Evolutionary conservation across 2,329 filamentous ascomycete species (phyloP).

Genomic region (Neophaeococcomyces mojaviensis): DNA sequence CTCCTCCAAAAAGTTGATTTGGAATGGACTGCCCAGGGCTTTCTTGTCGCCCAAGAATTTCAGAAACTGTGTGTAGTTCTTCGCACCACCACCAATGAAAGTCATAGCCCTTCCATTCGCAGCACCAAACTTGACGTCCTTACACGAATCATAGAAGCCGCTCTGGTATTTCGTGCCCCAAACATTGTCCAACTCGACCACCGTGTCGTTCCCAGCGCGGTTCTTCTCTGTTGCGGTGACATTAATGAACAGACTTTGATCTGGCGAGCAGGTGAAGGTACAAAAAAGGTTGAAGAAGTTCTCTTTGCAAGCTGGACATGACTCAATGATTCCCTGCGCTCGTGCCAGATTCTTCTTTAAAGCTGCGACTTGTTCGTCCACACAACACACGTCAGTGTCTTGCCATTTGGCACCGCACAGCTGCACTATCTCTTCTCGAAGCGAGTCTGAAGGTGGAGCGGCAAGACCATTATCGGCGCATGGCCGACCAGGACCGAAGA

Average conservation of each 20-base stretch:
- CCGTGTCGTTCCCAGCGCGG: slow-evolving; percentile 52
- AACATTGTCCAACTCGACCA: slow-evolving; percentile 84
- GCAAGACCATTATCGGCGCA: slow-evolving; percentile 88
- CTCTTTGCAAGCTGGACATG: slow-evolving; percentile 92
- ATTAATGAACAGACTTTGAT: slow-evolving; percentile 93
- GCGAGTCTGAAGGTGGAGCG: slow-evolving; percentile 60
- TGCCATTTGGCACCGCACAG: slow-evolving; percentile 86
- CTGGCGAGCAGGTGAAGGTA: slow-evolving; percentile 94
- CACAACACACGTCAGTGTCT: slow-evolving; percentile 77
- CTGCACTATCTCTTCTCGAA: slow-evolving; percentile 69
- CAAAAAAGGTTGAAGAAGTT: slow-evolving; percentile 99
- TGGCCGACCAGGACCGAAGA: slow-evolving; percentile 83
- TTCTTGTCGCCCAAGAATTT: slow-evolving; percentile 93
- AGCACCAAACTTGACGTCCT: slow-evolving; percentile 95
- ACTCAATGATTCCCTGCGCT: slow-evolving; percentile 80
- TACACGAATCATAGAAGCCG: slow-evolving; percentile 94
- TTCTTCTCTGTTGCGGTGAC: slow-evolving; percentile 63
- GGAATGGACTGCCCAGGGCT: slow-evolving; percentile 80
- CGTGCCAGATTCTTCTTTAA: slow-evolving; percentile 79
- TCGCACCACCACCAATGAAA: slow-evolving; percentile 89
- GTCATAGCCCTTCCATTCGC: slow-evolving; percentile 92
- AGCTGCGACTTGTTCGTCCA: slow-evolving; percentile 70
- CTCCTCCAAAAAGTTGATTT: slow-evolving; percentile 78
- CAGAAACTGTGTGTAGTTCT: slow-evolving; percentile 77
- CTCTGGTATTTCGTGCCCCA: slow-evolving; percentile 75